phyloP scores from a whole-genome alignment of 176 grass and related monocot genomes.

The Alopecurus myosuroides region DNA sequence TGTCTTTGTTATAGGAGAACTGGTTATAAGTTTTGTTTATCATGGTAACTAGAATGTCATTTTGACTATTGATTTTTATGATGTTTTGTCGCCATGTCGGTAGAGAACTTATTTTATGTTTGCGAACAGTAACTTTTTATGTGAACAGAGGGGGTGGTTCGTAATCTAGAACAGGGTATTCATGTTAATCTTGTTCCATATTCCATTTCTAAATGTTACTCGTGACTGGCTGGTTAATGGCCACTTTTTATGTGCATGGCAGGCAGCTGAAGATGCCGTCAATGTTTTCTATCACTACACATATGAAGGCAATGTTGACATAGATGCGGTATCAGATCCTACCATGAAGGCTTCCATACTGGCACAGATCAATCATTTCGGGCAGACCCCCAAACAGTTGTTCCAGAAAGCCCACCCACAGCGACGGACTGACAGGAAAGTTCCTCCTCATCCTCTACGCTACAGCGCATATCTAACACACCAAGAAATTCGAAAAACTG shows the following conservation, averaged over 20 bases:
- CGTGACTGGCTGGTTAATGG: conserved; percentile 3
- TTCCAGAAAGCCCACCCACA: conserved; percentile 89
- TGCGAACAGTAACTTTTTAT: conserved; percentile 16
- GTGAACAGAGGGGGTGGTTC: conserved; percentile 3
- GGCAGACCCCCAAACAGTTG: conserved; percentile 97
- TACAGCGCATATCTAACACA: conserved; percentile 64
- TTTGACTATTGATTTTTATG: conserved; percentile 8
- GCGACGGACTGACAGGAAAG: conserved; percentile 79
- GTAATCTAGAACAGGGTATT: background rate
- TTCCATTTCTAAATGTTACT: background rate
- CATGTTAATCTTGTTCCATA: conserved; percentile 8
- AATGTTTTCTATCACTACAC: conserved; percentile 99
- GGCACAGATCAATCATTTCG: conserved; percentile 99
- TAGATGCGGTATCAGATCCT: conserved; percentile 91
- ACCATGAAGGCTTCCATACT: conserved; percentile 99
- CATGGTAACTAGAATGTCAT: background rate
- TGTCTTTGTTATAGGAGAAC: background rate
- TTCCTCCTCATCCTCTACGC: conserved; percentile 80
- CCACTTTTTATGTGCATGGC: conserved; percentile 30
- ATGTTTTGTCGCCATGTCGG: background rate
- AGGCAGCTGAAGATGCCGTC: conserved; percentile 95
- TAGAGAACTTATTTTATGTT: background rate
- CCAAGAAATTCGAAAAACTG: conserved; percentile 74
- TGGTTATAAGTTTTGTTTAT: background rate
- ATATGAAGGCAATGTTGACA: conserved; percentile 98